Base-by-base conservation (phyloP, 169 alveolate genomes). In the Plasmodium gaboni region DNA sequence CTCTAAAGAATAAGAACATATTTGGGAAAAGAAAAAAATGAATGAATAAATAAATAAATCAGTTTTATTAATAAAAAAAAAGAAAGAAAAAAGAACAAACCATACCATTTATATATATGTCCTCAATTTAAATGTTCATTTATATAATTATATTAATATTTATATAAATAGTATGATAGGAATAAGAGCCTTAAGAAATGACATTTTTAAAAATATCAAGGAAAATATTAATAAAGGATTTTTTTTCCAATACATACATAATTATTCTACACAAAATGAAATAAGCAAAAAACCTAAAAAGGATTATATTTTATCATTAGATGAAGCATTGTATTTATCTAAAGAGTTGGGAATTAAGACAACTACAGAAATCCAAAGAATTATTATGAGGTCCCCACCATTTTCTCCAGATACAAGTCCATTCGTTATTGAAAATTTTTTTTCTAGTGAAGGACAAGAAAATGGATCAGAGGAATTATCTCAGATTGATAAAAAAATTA, bases 331-430 rank as follows among this genome's bases (percentile, higher is more conserved):
- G 60, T 95, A 95, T 88, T 85, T 95, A 72, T 94, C 97, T 2
- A 95, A 95, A 87, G 97, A 95, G 70, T 96, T 95, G 71, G 97
- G 97, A n/a, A 83, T 94, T 67, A 92, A 76, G 17, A 95, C 97
- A 1, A 93, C 92, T 10, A 83, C 92, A 12, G 97, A 95, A 60
- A 26, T 93, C 6, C 97, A 95, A 80, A 85, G 67, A 70, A 87
- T 95, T 15, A 86, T 95, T 13, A 87, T 95, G 74, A 83, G 88
- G 15, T 93, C 97, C 5, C 97, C 97, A 6, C 92, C 97, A 10
- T 95, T 95, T 74, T 95, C 97, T n/a, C 71, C 96, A 22, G 96
- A 94, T 85, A 68, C 76, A 24, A 87, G 95, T 4, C 97, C 97
- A 0, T 92, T 95, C 50, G 87, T 95, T 69, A 88, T 95, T 50